Evolutionary conservation across 2,329 filamentous ascomycete species (phyloP), one percentile per base, ranked within the genome.

Genomic region (Hortaea sp.): DNA sequence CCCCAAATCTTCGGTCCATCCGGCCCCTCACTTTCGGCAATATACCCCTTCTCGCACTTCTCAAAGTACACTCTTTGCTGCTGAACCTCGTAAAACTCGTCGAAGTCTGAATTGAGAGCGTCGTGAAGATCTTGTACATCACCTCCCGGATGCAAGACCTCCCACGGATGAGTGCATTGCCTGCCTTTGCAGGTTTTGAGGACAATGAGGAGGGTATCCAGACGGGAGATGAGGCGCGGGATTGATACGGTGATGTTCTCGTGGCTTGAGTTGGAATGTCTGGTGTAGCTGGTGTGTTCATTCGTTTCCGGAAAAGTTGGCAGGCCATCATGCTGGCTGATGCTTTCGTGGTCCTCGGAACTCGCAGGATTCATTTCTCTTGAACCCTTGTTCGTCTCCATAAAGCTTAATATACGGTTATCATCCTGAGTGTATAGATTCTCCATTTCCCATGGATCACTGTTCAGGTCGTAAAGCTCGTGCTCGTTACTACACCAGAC

Each of bases 401-500:
- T 28, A 4, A 39, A 32, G 13, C 28, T 10, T 9, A 35, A 35
- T 35, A 35, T 4, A 9, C n/a, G 7, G 32, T n/a, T 35, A 9
- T 35, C 32, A 35, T 35, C n/a, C 32, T 4, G 9, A n/a, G 7
- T n/a, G 32, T 35, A 35, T n/a, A 35, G n/a, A 4, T 35, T 35
- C 32, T 35, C 32, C 32, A n/a, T 35, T n/a, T 35, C 32, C 32
- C 32, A 35, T 13, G 37, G 37, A 39, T 27, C 11, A 2, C 9
- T 9, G 13, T 30, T 41, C 37, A 61, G 44, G 30, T 84, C 73
- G 57, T 84, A 85, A 2, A 83, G 70, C 59, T 85, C 81, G 46
- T 78, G 75, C 40, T 84, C 80, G 43, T 79, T 78, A 10, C 66
- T 82, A 57, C 82, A 85, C 81, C 81, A 85, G 0, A 84, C 78